These are phyloP conservation scores for Sphaerobolus stellatus DNA, from an alignment of 1,284 basidiomycete genomes.

Conservation along the genomic window DNA sequence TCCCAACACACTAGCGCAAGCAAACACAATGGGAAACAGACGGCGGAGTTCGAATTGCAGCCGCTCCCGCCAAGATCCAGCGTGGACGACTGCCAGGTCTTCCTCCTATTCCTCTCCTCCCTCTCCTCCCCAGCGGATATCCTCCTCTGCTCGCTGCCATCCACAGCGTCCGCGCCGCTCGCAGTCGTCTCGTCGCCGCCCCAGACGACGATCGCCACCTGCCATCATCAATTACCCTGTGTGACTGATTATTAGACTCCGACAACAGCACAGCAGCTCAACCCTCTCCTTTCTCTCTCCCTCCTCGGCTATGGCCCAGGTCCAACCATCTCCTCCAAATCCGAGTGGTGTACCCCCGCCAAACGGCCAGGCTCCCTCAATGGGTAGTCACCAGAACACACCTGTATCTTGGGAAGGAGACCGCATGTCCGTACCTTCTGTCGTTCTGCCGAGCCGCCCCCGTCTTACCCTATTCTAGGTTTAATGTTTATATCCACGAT, in stretches of 20 bases:
- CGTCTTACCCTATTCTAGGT: slow-evolving; percentile 45
- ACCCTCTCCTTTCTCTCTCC: not conserved
- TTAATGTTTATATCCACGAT: slow-evolving; percentile 83
- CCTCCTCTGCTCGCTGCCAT: not conserved
- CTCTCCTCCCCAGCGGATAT: not conserved
- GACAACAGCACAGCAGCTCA: too few species aligned
- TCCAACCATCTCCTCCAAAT: slow-evolving; percentile 8
- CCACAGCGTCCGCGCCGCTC: not conserved
- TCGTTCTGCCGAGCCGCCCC: slow-evolving; percentile 12
- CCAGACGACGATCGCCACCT: not conserved
- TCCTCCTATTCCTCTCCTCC: not conserved
- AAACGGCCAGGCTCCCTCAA: not conserved
- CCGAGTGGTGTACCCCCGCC: not conserved
- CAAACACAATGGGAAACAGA: too few species aligned
- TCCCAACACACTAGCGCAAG: too few species aligned
- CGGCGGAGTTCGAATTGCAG: not conserved
- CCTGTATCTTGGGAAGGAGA: slow-evolving; percentile 51
- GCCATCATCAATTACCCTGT: not conserved
- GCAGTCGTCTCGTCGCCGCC: not conserved
- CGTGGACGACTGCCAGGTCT: not conserved
- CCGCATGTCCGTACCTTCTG: slow-evolving; percentile 42
- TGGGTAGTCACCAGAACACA: slow-evolving; percentile 3
- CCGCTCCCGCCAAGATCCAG: slow-evolving; percentile 2
- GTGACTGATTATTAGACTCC: too few species aligned
- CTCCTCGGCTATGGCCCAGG: slow-evolving; percentile 8